These are phyloP conservation scores for Suillus hirtellus DNA, from an alignment of 768 basidiomycete species.

Conservation along the genomic window DNA sequence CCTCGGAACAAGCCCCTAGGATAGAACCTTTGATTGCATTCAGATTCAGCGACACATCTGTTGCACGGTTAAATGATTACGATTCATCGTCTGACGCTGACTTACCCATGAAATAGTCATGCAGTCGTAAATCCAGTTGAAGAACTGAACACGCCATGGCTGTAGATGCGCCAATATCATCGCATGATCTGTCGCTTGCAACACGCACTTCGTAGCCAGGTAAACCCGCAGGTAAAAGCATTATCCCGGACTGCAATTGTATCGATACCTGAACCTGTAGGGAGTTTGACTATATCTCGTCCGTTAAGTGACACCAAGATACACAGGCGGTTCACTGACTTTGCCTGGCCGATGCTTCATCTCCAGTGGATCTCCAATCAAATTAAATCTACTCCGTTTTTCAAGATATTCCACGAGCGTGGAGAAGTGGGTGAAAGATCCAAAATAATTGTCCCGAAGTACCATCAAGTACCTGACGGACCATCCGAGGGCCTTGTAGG, in stretches of 20 bases:
- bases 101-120: constrained; percentile 89
- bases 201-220: constrained; percentile 54
- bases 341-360: constrained; percentile 79
- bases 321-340: constrained; percentile 40
- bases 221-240: constrained; percentile 68
- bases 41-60: constrained; percentile 80
- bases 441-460: constrained; percentile 91
- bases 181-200: constrained; percentile 21
- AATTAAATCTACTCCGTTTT: constrained; percentile 54
- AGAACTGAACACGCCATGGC: constrained; percentile 63
- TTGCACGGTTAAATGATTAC: constrained; percentile 14
- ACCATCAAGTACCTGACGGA: constrained; percentile 86
- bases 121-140: constrained; percentile 73
- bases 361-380: constrained; percentile 79
- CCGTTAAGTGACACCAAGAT: constrained; percentile 10
- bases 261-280: constrained; percentile 74
- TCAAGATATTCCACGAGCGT: constrained; percentile 85
- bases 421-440: constrained; percentile 89
- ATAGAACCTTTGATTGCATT: constrained; percentile 58
- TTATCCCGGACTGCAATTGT: constrained; percentile 47
- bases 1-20: constrained; percentile 46
- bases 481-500: constrained; percentile 83
- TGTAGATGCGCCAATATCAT: constrained; percentile 54
- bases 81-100: not conserved
- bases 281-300: constrained; percentile 66